Base-by-base conservation (phyloP, 331 rosid genomes). In the Saraca asoca region DNA sequence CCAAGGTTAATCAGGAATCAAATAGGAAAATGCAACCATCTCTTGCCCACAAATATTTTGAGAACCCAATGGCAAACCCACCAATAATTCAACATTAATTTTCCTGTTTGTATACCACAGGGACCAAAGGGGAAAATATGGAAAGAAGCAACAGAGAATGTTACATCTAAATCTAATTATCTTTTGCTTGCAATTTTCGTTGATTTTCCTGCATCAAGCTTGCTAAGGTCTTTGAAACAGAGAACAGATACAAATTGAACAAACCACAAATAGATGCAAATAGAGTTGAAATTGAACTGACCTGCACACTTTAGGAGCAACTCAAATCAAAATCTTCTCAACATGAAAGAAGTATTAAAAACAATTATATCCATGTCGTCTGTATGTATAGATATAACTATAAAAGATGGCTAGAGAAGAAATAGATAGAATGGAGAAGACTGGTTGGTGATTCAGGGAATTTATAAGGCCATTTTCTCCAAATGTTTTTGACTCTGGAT, bases 271-370 rank as follows among this genome's bases (percentile, higher is more conserved):
- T 15, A 34, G 20, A 15, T 24, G 24, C n/a, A 31, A 66, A 15
- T 6, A 18, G 11, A 63, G 9, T 16, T 3, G 15, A 24, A 74
- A 2, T 72, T 31, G 34, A 51, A 67, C 88, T 58, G 38, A 83
- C 83, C 81, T 57, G 75, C 35, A 58, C 18, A 54, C 33, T 9
- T 24, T 24, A 24, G 31, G 62, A 61, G 79, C 79, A 49, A 34
- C 55, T 9, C 56, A 12, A 15, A 35, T 24, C 72, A 68, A 70
- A 73, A 73, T 34, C 10, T 5, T 44, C 14, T 62, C 20, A 29
- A 45, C 20, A n/a, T 46, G 5, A 37, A 9, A 45, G 48, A 20
- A 9, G 71, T 58, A 39, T 2, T 20, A 17, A 58, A 52, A 59
- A 65, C 12, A 33, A 39, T 37, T 17, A 11, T 37, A 31, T 51